Base-by-base conservation (phyloP, 106 monocot genomes). In the Gastrodia elata region DNA sequence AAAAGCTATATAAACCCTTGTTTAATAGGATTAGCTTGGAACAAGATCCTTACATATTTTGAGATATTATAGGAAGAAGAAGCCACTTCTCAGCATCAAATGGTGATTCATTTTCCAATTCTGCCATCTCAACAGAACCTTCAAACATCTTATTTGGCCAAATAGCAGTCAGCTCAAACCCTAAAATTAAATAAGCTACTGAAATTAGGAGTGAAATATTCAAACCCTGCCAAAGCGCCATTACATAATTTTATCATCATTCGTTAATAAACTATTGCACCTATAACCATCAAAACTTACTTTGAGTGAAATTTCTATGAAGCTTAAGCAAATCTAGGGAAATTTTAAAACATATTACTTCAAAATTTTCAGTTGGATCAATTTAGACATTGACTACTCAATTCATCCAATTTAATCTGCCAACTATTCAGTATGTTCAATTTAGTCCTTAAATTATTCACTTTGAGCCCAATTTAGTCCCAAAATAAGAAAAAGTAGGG, bases 41-140 rank as follows among this genome's bases (percentile, higher is more conserved):
- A 57, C 39, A 40, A 27, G 35, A 43, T 70, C 25, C 89, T 80
- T 88, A 95, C 96, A 92, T 84, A 74, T 83, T 74, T 74, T 73
- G 70, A 71, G 84, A 84, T 57, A 92, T 68, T 32, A 90, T 36
- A 58, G 92, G 92, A 68, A 74, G 72, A 73, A 96, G 61, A 67
- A 83, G 64, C 96, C 92, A 96, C 43, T 81, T 86, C 48, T 90
- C 92, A 68, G 96, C 96, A 82, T 96, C 90, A 80, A 92, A 83
- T 72, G 88, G 84, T 64, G 92, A 90, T 81, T 84, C 85, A 89
- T 96, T 96, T 83, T 92, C 96, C 73, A 92, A 48, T 74, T 96
- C 96, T 49, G 89, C 92, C 96, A 96, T 96, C 75, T 92, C 92
- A 78, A 84, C 78, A 58, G 91, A 92, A 79, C 85, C 78, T 72